Evolutionary conservation across 179 eudicot genomes (phyloP).

Genomic region (Beta corolliflora): DNA sequence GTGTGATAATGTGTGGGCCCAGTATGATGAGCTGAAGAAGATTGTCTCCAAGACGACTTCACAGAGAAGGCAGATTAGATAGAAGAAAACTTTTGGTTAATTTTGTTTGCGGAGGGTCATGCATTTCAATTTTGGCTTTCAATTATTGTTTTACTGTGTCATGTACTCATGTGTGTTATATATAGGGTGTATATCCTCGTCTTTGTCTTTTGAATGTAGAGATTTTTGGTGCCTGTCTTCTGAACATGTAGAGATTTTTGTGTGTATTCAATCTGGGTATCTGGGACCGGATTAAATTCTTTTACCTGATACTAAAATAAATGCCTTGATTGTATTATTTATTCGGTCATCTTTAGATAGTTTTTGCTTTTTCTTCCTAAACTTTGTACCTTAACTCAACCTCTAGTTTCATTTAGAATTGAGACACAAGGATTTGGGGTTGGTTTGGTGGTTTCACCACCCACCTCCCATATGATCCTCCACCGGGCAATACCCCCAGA

Average conservation of each 20-base stretch:
- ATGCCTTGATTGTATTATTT: background rate
- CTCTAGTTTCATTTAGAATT: background rate
- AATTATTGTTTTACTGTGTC: background rate
- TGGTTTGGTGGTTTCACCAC: no score
- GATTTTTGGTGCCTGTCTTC: slow-evolving; percentile 8
- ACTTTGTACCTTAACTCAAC: background rate
- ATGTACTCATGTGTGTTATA: slow-evolving; percentile 14
- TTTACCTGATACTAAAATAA: slow-evolving; percentile 11
- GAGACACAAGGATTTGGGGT: no score
- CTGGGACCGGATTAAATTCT: background rate
- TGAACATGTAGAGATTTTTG: slow-evolving; percentile 16
- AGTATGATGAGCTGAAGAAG: slow-evolving; percentile 54
- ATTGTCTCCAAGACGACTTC: slow-evolving; percentile 34
- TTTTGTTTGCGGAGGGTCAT: background rate
- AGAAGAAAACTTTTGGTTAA: background rate
- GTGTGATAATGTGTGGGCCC: slow-evolving; percentile 59
- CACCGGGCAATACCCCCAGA: no score
- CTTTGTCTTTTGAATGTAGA: slow-evolving; percentile 21
- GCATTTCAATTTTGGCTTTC: background rate
- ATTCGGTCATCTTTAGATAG: background rate
- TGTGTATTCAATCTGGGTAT: background rate
- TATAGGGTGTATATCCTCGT: slow-evolving; percentile 23
- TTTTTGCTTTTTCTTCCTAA: background rate
- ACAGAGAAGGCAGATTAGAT: slow-evolving; percentile 15
- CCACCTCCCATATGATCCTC: no score